Evolutionary conservation across 345 rosid species (phyloP), one percentile per base, ranked within the genome.

Genomic region (Zanthoxylum bungeanum): DNA sequence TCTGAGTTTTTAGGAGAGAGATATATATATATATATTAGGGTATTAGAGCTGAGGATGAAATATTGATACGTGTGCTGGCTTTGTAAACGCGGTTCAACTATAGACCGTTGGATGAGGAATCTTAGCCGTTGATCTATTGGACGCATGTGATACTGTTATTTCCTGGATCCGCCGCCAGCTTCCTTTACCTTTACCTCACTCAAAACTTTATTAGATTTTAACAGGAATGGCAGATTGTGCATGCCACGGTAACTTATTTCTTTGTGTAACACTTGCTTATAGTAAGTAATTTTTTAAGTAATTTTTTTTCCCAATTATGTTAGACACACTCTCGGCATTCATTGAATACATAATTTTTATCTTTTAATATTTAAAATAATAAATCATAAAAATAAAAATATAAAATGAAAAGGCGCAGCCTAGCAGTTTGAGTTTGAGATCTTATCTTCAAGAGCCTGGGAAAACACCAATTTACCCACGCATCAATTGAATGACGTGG

Each of bases 81-180:
- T 33, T 61, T 62, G 70, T 31, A 78, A 64, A 81, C 80, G 80
- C 79, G 85, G 80, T 69, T 74, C 64, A 19, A 21, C 68, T 42
- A 19, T n/a, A 3, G 17, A 44, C 80, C 84, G 75, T 73, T 73
- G 67, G 85, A 81, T 82, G 64, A 27, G 1, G 24, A 34, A 79
- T 79, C 49, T 39, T 0, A 31, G n/a, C 82, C 85, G 88, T 84
- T 59, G 42, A 68, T 56, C 64, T 36, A 0, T 31, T 19, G 24
- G 66, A 9, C 60, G 73, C 65, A 72, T 39, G 70, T 36, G 76
- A 14, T 47, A 31, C 73, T 70, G 40, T 21, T 21, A 67, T n/a
- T 66, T 63, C 49, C 63, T 57, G 37, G 75, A 78, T 74, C 77
- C 78, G 72, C 81, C 81, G 81, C 81, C 81, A 64, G 51, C 68